phyloP scores from a whole-genome alignment of 192 early-diverging fungal genomes.

The Linnemannia zychae region DNA sequence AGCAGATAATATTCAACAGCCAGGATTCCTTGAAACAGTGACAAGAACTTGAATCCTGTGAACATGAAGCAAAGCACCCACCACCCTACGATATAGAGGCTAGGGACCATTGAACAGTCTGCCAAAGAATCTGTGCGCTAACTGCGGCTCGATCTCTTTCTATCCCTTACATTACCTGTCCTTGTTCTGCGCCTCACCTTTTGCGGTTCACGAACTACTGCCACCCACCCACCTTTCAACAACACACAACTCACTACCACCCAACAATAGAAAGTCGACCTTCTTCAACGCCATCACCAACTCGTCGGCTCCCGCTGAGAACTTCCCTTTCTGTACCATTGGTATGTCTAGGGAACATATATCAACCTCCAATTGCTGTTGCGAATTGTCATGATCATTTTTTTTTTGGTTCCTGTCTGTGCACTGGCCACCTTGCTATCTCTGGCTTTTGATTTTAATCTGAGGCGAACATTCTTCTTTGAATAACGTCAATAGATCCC shows the following conservation, averaged over 20 bases:
- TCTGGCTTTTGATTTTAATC: neutral
- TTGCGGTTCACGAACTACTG: constrained; percentile 17
- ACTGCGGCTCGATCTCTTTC: constrained; percentile 61
- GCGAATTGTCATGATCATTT: neutral
- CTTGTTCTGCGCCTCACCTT: constrained; percentile 53
- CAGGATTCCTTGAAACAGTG: neutral
- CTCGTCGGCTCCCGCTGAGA: constrained; percentile 82
- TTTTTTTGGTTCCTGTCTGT: neutral
- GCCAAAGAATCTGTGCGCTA: neutral
- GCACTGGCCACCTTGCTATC: neutral
- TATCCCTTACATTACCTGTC: too few relatives aligned
- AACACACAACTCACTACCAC: neutral
- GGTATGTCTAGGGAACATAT: constrained; percentile 50
- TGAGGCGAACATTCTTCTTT: neutral
- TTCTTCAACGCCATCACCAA: constrained; percentile 89
- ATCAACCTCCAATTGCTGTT: too few relatives aligned
- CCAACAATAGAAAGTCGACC: constrained; percentile 78
- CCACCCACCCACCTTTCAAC: neutral
- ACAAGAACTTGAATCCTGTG: neutral
- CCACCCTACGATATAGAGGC: neutral
- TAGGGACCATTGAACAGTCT: neutral
- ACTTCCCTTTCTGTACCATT: constrained; percentile 99
- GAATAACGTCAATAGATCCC: constrained; percentile 74
- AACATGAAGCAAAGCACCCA: neutral
- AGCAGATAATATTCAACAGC: neutral